Percentiles rank a stretch among this genome's conserved stretches.
Conservation (phyloP, 108 stramenopile species). For the Pseudonitzschia multiseries region DNA sequence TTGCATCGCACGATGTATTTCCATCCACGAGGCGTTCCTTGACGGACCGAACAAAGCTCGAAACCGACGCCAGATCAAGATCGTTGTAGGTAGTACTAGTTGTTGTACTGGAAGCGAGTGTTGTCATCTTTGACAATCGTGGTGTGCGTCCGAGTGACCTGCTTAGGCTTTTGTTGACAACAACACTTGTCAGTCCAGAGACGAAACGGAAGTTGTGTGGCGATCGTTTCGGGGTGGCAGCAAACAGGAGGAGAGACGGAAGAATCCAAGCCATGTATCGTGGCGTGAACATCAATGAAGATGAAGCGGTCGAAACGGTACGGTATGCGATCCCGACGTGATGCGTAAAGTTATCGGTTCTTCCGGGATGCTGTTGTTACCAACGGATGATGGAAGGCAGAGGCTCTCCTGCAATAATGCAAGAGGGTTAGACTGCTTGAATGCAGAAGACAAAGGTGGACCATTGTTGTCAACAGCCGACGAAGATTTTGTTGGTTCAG, state of each 20-base stretch:
- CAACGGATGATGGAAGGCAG: too few species aligned
- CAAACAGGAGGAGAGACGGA: background rate
- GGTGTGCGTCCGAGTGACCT: background rate
- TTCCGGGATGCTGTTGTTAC: too few species aligned
- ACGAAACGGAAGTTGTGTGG: background rate
- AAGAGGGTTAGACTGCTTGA: too few species aligned
- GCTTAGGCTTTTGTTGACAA: background rate
- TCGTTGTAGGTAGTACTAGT: too few species aligned
- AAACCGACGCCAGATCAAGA: background rate
- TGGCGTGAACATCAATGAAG: background rate
- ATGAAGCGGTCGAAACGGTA: too few species aligned
- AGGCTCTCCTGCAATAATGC: too few species aligned
- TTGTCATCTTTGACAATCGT: background rate
- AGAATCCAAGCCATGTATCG: background rate
- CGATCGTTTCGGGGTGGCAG: background rate
- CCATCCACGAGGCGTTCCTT: background rate
- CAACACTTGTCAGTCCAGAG: background rate
- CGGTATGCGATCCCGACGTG: too few species aligned
- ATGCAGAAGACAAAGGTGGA: too few species aligned
- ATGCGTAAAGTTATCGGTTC: too few species aligned
- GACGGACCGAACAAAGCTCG: constrained; percentile 4
- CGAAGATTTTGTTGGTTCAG: too few species aligned
- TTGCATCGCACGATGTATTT: background rate
- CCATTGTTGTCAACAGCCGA: too few species aligned
- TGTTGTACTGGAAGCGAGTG: background rate